These are phyloP conservation scores for Tricholoma matsutake DNA, from an alignment of 768 basidiomycete species.

Conservation along the genomic window DNA sequence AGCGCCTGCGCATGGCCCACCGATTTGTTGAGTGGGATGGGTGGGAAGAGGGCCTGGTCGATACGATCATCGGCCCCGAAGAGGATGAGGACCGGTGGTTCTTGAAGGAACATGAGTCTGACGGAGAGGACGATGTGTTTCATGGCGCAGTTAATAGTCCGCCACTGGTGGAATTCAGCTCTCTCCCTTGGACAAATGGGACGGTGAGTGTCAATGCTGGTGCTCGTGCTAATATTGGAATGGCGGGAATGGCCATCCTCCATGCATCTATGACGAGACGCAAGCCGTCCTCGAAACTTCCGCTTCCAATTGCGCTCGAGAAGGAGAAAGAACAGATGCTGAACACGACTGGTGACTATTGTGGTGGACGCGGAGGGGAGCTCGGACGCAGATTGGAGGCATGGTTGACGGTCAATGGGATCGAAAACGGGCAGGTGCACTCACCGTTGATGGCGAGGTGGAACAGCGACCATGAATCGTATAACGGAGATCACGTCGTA, in stretches of 20 bases:
- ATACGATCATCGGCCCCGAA: conserved; percentile 69
- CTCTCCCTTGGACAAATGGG: background rate
- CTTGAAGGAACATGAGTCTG: conserved; percentile 22
- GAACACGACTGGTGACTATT: conserved; percentile 69
- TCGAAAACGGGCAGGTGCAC: conserved; percentile 17
- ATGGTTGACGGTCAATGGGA: conserved; percentile 54
- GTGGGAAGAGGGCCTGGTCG: conserved; percentile 84
- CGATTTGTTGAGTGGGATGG: conserved; percentile 87
- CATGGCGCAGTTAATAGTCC: conserved; percentile 20
- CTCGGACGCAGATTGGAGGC: conserved; percentile 73
- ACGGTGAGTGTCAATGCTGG: background rate
- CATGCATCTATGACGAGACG: conserved; percentile 24
- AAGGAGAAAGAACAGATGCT: conserved; percentile 69
- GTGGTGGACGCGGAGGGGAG: conserved; percentile 78
- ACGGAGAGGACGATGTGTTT: conserved; percentile 20
- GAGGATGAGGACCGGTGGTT: conserved; percentile 76
- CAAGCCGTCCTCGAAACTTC: conserved; percentile 44
- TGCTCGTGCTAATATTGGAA: background rate
- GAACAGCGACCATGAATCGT: conserved; percentile 13
- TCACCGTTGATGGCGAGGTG: conserved; percentile 7
- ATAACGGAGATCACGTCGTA: background rate
- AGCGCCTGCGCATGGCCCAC: conserved; percentile 70
- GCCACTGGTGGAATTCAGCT: conserved; percentile 9
- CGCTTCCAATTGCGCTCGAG: conserved; percentile 55
- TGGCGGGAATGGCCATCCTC: conserved; percentile 9